Evolutionary conservation across 306 rosid species (phyloP), one percentile per base, ranked within the genome.

Genomic region (Echinosophora koreensis): DNA sequence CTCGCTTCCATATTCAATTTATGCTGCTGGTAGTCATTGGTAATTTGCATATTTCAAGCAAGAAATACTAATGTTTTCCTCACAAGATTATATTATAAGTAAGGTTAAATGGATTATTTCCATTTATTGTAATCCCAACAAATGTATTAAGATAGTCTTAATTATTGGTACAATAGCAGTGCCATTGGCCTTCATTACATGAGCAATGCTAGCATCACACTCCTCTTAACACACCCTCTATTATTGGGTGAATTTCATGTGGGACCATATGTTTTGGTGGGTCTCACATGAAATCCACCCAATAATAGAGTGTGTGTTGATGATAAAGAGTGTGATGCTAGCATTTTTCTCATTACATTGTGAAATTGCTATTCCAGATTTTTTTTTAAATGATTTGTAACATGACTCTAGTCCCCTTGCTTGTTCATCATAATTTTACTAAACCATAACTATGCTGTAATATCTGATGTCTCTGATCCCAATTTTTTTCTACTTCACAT

Each of bases 1-100:
- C 91, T 92, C 99, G 28, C 97, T 95, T 87, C 97, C 91, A 30
- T 92, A 92, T 84, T 95, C 99, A 74, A 85, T 95, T 79, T 91
- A 89, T 39, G 94, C 89, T 15, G 88, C 89, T 15, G 88, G 92
- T 44, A 87, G 84, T 76, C 83, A 90, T 71, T 87, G 97, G 99
- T 95, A 88, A 82, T 68, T n/a, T 81, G 49, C 35, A 65, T 42
- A 13, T 67, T 76, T 52, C 47, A 18, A 38, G 66, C n/a, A 50
- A 61, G 66, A 82, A 66, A 61, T 61, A 47, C 39, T 11, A 47
- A 54, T 71, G 62, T 66, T 64, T 61, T 51, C 49, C 12, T 75
- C 16, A n/a, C 68, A 22, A 66, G 14, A 54, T 62, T 78, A 42
- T 62, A 72, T 22, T 49, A 17, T 32, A 13, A 49, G 46, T 47